phyloP scores from a whole-genome alignment of 192 early-diverging fungal genomes.

The Linnemannia zychae region DNA sequence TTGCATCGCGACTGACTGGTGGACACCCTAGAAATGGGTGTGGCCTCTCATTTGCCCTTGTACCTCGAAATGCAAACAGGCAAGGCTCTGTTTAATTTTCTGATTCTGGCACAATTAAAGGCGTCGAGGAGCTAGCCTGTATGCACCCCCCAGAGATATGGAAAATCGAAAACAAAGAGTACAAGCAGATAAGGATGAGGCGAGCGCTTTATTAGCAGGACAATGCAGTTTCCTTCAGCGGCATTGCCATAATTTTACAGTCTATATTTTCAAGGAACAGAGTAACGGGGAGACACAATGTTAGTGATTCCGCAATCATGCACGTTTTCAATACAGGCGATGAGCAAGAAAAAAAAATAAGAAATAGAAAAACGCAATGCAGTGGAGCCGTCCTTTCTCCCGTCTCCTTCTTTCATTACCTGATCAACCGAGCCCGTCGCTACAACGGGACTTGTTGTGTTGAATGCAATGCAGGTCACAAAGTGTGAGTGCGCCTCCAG shows the following conservation, averaged over 20 bases:
- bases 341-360: neutral
- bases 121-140: neutral
- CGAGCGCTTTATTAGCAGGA: constrained; percentile 15
- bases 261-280: neutral
- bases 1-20: neutral
- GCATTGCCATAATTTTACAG: constrained; percentile 54
- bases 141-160: neutral
- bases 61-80: neutral
- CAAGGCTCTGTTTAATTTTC: neutral
- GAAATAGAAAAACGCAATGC: neutral
- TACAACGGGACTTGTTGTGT: constrained; percentile 73
- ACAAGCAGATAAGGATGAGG: neutral
- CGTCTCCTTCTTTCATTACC: constrained; percentile 12
- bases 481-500: constrained; percentile 92
- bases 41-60: neutral
- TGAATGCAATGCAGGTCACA: constrained; percentile 87
- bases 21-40: neutral
- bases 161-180: neutral
- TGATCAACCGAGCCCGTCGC: constrained; percentile 91
- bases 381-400: neutral
- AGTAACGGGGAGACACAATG: neutral
- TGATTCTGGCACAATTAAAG: neutral
- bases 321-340: neutral
- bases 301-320: neutral
- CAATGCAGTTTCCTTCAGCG: constrained; percentile 23